A percentile compares a stretch with the other conserved stretches of the same genome.
Conservation (phyloP, 495 filamentous ascomycete species). For the Penicillium malachiteum region DNA sequence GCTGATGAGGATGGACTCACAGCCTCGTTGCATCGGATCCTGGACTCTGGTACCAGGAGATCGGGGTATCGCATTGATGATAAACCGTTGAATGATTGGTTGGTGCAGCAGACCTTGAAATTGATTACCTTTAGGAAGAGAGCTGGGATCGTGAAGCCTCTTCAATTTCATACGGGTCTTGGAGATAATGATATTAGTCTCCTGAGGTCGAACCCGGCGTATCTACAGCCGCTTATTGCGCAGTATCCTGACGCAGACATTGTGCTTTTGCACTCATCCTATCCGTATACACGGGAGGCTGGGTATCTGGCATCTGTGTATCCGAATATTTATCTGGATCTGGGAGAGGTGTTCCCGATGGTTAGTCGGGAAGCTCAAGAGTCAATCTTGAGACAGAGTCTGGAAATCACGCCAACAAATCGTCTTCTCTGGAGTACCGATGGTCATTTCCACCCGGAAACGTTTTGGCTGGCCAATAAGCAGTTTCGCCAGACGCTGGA, state of each 20-base stretch:
- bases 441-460: slow-evolving; percentile 81
- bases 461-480: slow-evolving; percentile 71
- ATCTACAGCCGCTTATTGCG: slow-evolving; percentile 72
- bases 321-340: slow-evolving; percentile 79
- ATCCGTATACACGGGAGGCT: slow-evolving; percentile 80
- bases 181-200: slow-evolving; percentile 82
- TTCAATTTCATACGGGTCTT: slow-evolving; percentile 86
- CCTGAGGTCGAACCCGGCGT: slow-evolving; percentile 68
- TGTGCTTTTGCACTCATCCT: slow-evolving; percentile 79
- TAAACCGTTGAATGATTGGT: slow-evolving; percentile 60
- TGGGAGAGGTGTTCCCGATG: slow-evolving; percentile 84
- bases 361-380: slow-evolving; percentile 80
- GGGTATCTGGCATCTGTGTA: slow-evolving; percentile 81
- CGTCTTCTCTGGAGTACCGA: slow-evolving; percentile 87
- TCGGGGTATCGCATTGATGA: slow-evolving; percentile 57
- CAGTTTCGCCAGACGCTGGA: slow-evolving; percentile 77
- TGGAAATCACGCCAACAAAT: slow-evolving; percentile 73
- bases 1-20: slow-evolving; percentile 30
- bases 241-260: slow-evolving; percentile 67
- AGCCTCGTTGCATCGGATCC: slow-evolving; percentile 32
- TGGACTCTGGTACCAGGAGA: slow-evolving; percentile 19
- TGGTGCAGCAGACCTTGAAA: slow-evolving; percentile 57
- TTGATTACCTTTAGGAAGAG: slow-evolving; percentile 20
- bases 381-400: slow-evolving; percentile 64
- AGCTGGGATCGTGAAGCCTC: slow-evolving; percentile 56